Percentiles rank a stretch among this genome's conserved stretches.
Conservation (phyloP, 306 rosid genomes). For the Casuarina glauca region DNA sequence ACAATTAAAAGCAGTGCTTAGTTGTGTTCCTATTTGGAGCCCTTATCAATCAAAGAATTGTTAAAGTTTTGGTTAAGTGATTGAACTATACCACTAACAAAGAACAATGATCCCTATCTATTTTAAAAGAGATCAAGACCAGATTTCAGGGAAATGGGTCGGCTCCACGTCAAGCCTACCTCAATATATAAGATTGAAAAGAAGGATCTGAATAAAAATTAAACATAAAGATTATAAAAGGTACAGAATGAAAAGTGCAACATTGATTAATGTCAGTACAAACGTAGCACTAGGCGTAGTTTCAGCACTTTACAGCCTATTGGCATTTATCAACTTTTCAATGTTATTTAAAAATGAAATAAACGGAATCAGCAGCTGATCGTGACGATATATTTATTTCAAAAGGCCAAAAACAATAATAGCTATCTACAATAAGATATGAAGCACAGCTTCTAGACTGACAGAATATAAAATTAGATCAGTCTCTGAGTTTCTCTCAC, state of each 20-base stretch:
- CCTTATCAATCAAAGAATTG: conserved; percentile 36
- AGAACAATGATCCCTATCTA: conserved; percentile 67
- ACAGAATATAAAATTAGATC: not conserved
- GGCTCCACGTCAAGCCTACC: conserved; percentile 55
- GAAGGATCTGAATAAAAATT: not conserved
- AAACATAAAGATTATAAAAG: not conserved
- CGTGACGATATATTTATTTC: conserved; percentile 2
- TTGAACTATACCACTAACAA: conserved; percentile 59
- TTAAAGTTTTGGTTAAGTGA: conserved; percentile 53
- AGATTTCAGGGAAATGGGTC: conserved; percentile 57
- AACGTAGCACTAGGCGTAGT: conserved; percentile 36
- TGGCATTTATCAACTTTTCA: conserved; percentile 36
- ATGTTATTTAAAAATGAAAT: conserved; percentile 20
- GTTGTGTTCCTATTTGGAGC: conserved; percentile 32
- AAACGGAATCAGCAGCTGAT: conserved; percentile 23
- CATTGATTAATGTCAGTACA: conserved; percentile 36
- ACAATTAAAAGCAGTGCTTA: conserved; percentile 41
- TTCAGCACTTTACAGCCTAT: conserved; percentile 37
- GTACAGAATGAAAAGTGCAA: conserved; percentile 16
- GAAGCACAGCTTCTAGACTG: not conserved
- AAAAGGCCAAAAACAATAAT: not conserved
- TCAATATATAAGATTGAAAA: conserved; percentile 22
- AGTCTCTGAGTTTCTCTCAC: not conserved
- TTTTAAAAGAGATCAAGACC: conserved; percentile 45
- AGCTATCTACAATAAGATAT: not conserved